phyloP scores from a whole-genome alignment of 2,329 filamentous ascomycete genomes.

The Sclerotinia glacialis region DNA sequence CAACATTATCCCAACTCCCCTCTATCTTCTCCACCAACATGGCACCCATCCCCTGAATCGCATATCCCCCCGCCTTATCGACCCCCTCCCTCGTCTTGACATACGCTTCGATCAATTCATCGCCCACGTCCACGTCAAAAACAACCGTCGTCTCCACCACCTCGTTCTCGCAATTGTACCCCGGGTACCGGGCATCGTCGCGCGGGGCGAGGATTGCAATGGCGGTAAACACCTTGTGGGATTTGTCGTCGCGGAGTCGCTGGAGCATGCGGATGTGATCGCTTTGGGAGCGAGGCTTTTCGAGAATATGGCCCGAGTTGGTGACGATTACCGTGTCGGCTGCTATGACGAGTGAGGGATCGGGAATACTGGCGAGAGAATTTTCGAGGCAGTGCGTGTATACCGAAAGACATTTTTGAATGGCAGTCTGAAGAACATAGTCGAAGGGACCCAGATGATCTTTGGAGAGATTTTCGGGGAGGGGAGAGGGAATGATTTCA shows the following conservation, averaged over 20 bases:
- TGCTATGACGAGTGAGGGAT: constrained; percentile 81
- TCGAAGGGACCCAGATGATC: constrained; percentile 71
- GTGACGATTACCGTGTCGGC: constrained; percentile 90
- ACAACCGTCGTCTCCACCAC: constrained; percentile 91
- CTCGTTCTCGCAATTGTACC: constrained; percentile 76
- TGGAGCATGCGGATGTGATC: constrained; percentile 84
- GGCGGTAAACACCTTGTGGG: constrained; percentile 83
- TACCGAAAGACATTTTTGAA: constrained; percentile 77
- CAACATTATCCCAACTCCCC: constrained; percentile 88
- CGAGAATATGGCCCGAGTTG: constrained; percentile 71
- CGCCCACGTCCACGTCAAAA: constrained; percentile 71
- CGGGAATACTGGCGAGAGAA: constrained; percentile 44
- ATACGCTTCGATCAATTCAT: constrained; percentile 82
- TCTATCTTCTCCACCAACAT: constrained; percentile 87
- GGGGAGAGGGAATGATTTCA: constrained; percentile 79
- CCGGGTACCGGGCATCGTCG: constrained; percentile 75
- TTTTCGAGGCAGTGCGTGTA: constrained; percentile 43
- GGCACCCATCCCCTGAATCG: constrained; percentile 82
- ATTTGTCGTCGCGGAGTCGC: constrained; percentile 69
- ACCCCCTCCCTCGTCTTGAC: constrained; percentile 84
- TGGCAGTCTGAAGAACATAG: constrained; percentile 86
- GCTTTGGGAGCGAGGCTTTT: constrained; percentile 81
- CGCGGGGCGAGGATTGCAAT: constrained; percentile 81
- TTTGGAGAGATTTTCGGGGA: constrained; percentile 85
- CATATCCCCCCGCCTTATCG: constrained; percentile 96